A percentile compares a stretch with the other conserved stretches of the same genome.
phyloP scores from a whole-genome alignment of 2,329 filamentous ascomycete genomes.

The Colletotrichum sp. region DNA sequence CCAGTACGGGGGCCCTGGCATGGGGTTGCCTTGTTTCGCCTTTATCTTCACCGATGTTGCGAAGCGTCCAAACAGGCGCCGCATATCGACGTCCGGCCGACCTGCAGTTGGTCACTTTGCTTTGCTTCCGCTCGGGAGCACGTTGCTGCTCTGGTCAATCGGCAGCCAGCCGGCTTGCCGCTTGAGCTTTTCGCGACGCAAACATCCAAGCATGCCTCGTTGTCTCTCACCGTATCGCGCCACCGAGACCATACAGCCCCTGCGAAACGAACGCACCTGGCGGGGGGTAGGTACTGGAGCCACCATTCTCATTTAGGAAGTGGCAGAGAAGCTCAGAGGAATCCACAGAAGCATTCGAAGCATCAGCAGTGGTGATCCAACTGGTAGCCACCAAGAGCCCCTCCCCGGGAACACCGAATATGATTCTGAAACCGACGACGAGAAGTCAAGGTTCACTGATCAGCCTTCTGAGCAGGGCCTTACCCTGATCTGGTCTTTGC shows the following conservation, averaged over 20 bases:
- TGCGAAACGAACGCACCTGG: not conserved
- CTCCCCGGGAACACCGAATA: constrained; percentile 21
- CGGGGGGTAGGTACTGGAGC: not conserved
- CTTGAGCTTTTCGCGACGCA: not conserved
- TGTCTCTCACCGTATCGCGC: constrained; percentile 10
- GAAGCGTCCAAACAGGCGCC: not conserved
- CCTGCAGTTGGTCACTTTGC: not conserved
- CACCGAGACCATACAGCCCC: not conserved
- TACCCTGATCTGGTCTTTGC: not conserved
- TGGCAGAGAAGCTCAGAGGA: constrained; percentile 19
- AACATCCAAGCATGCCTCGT: constrained; percentile 3
- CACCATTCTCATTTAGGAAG: constrained; percentile 16
- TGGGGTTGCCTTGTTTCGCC: not conserved
- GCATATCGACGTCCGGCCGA: not conserved
- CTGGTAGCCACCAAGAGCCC: not conserved
- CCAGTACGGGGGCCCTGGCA: not conserved
- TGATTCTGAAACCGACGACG: constrained; percentile 21
- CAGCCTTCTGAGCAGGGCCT: constrained; percentile 15
- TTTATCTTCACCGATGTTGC: not conserved
- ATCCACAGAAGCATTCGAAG: constrained; percentile 21
- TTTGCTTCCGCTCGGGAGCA: not conserved
- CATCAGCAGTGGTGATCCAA: not conserved
- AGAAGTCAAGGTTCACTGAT: constrained; percentile 17
- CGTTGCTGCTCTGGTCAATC: not conserved
- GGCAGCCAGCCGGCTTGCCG: not conserved